Evolutionary conservation across 352 stramenopile species (phyloP), one percentile per base, ranked within the genome.

Genomic region (Globisporangium cystogenes): DNA sequence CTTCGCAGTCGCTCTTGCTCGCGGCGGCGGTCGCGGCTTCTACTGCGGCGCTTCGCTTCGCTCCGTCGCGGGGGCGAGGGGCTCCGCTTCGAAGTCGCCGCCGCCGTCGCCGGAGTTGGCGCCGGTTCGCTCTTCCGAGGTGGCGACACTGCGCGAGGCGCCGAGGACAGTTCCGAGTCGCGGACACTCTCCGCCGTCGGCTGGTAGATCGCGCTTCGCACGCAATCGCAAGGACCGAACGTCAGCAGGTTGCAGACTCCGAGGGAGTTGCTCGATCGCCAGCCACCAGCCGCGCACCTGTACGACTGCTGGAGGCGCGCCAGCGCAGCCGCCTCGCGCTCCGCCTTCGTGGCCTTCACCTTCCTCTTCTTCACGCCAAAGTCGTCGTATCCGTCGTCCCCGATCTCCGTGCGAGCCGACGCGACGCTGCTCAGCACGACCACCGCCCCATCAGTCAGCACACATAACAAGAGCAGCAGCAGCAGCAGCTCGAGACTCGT

Each of bases 351-450:
- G 3, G 74, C 75, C 61, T 82, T 90, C 16, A 73, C 72, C 60
- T 69, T 84, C 70, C 89, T 90, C 57, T 90, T 93, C 67, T 74
- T 90, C 58, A 89, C 59, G 31, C 82, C 84, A 63, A 94, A 94
- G 58, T 94, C 84, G 54, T 94, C 84, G 67, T 94, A 94, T 41
- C 84, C 84, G 57, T 94, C 84, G 56, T 94, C 82, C 7, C 69
- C 84, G 12, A 94, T 73, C 62, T 94, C 84, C 7, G 61, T 84
- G 57, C 84, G 86, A 12, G 77, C 73, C 7, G 82, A 92, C 5
- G 84, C 74, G 51, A 86, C 80, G 1, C 82, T 70, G 42, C 72
- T 24, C n/a, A 18, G 18, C 21, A 37, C 54, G 24, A 52, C 26
- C 33, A 29, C 4, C 27, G 12, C 42, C 18, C 4, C 24, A 40